Evolutionary conservation across 805 yeast genomes (phyloP), one percentile per base, ranked within the genome.

Genomic region (Yarrowia porcina): DNA sequence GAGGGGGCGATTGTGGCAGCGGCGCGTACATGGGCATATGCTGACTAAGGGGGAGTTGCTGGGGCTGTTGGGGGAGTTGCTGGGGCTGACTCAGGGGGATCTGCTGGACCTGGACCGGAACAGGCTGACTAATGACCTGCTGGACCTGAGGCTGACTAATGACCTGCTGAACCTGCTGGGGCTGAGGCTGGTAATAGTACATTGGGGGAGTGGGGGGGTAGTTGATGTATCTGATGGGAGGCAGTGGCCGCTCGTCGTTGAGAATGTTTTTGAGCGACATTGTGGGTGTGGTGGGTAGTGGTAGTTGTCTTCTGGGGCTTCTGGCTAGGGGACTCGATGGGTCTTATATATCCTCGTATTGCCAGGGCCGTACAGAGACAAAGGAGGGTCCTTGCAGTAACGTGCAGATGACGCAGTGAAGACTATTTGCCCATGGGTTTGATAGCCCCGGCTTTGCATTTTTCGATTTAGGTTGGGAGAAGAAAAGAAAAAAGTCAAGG

Each of bases 351-450:
- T 25, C 42, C 32, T 50, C 42, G 59, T 50, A 33, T 50, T 35
- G 33, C 36, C 59, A 36, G 42, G 59, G 59, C 59, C 41, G 59
- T 47, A 47, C 39, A 47, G 54, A 47, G 54, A 47, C 54, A 47
- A 47, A 47, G 42, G 59, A 50, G 59, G 59, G 59, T 50, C 59
- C 44, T 50, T 50, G 59, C 59, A 50, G 59, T 35, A 50, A 50
- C 33, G 32, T 50, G 42, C 42, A 33, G 42, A 32, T 50, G 38
- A 50, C 59, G 59, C 59, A 35, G 59, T 35, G 59, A 50, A 36
- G 59, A 15, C 39, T 47, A 47, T 47, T 30, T 47, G 28, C 28
- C 39, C 33, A 33, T 25, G 42, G 42, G 59, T 50, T 33, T 50
- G 42, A 35, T 50, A 50, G 59, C 59, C 42, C 59, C 42, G 59